Percentiles rank a stretch among this genome's conserved stretches.
phyloP scores from a whole-genome alignment of 2,329 filamentous ascomycete genomes.

The Nigrospora osmanthi region DNA sequence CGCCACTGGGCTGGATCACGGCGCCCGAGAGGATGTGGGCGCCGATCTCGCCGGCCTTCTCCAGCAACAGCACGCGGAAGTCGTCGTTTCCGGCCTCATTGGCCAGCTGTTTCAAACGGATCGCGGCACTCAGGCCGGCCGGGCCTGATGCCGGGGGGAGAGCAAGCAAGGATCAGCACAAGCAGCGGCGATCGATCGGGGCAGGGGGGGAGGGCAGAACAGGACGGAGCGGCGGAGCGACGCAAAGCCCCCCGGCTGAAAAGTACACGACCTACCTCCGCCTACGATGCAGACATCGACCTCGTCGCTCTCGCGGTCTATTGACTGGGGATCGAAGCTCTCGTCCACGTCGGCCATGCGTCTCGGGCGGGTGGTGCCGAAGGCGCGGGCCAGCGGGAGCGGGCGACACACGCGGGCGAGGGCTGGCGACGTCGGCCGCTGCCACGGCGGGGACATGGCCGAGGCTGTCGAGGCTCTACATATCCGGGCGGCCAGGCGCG shows the following conservation, averaged over 20 bases:
- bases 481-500: slow-evolving; percentile 8
- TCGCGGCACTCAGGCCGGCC: slow-evolving; percentile 85
- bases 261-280: slow-evolving; percentile 47
- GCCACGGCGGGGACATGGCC: slow-evolving; percentile 11
- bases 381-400: slow-evolving; percentile 17
- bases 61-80: slow-evolving; percentile 84
- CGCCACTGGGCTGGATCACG: slow-evolving; percentile 80
- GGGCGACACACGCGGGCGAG: slow-evolving; percentile 6
- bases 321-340: slow-evolving; percentile 54
- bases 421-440: slow-evolving; percentile 6
- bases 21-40: slow-evolving; percentile 95
- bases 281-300: slow-evolving; percentile 97
- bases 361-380: slow-evolving; percentile 25
- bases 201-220: not conserved
- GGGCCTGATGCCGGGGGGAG: slow-evolving; percentile 46
- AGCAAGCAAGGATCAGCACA: slow-evolving; percentile 3
- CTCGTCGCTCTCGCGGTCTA: slow-evolving; percentile 85
- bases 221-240: not conserved
- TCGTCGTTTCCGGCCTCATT: slow-evolving; percentile 94
- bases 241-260: too few species aligned
- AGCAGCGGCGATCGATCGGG: not conserved
- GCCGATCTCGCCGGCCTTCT: slow-evolving; percentile 92
- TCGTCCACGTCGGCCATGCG: slow-evolving; percentile 33
- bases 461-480: slow-evolving; percentile 10
- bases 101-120: slow-evolving; percentile 89